Conservation (phyloP, 2,329 filamentous ascomycete species). For the Fusarium hostae region DNA sequence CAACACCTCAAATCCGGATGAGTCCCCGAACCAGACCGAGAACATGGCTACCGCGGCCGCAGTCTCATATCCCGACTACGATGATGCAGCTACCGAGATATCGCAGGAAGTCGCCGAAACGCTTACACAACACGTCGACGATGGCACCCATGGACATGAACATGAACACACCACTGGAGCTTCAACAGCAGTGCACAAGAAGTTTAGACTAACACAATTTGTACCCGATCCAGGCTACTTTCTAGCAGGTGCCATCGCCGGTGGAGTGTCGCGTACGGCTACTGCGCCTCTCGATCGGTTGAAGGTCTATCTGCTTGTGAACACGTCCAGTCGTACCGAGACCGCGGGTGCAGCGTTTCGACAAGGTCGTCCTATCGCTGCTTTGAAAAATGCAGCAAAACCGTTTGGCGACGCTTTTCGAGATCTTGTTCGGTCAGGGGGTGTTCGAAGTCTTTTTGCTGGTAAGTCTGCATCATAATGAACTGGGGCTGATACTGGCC, state of each 20-base stretch:
- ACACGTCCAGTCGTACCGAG: slow-evolving; percentile 67
- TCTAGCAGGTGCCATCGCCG: slow-evolving; percentile 91
- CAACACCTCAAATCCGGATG: slow-evolving; percentile 24
- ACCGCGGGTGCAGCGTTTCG: slow-evolving; percentile 74
- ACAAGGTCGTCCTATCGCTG: slow-evolving; percentile 73
- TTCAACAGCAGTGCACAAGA: slow-evolving; percentile 52
- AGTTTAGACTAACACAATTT: slow-evolving; percentile 71
- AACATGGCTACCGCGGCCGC: slow-evolving; percentile 37
- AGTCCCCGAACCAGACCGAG: slow-evolving; percentile 14
- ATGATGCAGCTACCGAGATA: slow-evolving; percentile 41
- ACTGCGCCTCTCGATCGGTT: slow-evolving; percentile 96
- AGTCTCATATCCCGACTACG: slow-evolving; percentile 35
- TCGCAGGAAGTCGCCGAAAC: slow-evolving; percentile 38
- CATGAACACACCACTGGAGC: slow-evolving; percentile 47
- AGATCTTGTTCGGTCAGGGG: slow-evolving; percentile 86
- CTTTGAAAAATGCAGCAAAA: slow-evolving; percentile 71
- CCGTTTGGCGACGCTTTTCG: slow-evolving; percentile 79
- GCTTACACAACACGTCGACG: slow-evolving; percentile 45
- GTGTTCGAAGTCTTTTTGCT: slow-evolving; percentile 89
- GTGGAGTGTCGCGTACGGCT: slow-evolving; percentile 92
- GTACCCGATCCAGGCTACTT: slow-evolving; percentile 96
- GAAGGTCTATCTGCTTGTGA: slow-evolving; percentile 97
- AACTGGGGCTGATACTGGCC: background rate
- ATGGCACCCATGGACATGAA: slow-evolving; percentile 49
- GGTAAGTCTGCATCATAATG: slow-evolving; percentile 65